A percentile compares a stretch with the other conserved stretches of the same genome.
These are phyloP conservation scores for Rutidosis leptorrhynchoides DNA, from an alignment of 129 eudicot genomes.

Conservation along the genomic window DNA sequence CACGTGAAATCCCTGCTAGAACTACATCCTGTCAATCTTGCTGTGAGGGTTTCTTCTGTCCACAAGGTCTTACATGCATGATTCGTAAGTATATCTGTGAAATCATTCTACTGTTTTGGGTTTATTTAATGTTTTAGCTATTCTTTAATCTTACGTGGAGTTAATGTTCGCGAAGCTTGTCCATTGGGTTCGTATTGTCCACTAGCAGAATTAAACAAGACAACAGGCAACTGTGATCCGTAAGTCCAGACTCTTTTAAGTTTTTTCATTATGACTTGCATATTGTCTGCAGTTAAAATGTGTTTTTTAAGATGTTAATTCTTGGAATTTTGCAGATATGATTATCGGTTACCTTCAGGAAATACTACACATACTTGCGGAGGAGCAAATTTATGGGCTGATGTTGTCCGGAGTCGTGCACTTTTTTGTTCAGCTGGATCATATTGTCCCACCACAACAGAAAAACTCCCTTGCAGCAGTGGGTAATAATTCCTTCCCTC, in stretches of 20 bases:
- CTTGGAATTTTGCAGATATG: constrained; percentile 71
- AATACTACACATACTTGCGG: constrained; percentile 83
- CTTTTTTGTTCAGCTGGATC: constrained; percentile 84
- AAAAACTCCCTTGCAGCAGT: constrained; percentile 46
- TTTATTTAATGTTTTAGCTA: constrained; percentile 12
- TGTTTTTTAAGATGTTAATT: too few species aligned
- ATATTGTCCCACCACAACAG: constrained; percentile 74
- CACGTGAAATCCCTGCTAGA: constrained; percentile 62
- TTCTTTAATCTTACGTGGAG: too few species aligned
- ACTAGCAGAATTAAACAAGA: too few species aligned
- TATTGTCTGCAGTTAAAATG: too few species aligned
- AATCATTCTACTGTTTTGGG: too few species aligned
- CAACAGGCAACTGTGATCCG: too few species aligned
- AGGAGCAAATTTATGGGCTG: constrained; percentile 90
- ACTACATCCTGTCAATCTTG: constrained; percentile 60
- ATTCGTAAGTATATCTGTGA: constrained; percentile 83
- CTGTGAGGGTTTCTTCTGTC: constrained; percentile 96
- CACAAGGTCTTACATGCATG: constrained; percentile 89
- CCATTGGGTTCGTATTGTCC: constrained; percentile 97
- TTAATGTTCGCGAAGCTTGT: too few species aligned
- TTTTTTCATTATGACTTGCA: too few species aligned
- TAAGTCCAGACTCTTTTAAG: too few species aligned
- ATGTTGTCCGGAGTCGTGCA: constrained; percentile 56
- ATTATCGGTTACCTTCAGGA: constrained; percentile 73
- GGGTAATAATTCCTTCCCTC: constrained; percentile 50